Evolutionary conservation across 768 basidiomycete genomes (phyloP).

Genomic region (Xerocomellus amylosporus): DNA sequence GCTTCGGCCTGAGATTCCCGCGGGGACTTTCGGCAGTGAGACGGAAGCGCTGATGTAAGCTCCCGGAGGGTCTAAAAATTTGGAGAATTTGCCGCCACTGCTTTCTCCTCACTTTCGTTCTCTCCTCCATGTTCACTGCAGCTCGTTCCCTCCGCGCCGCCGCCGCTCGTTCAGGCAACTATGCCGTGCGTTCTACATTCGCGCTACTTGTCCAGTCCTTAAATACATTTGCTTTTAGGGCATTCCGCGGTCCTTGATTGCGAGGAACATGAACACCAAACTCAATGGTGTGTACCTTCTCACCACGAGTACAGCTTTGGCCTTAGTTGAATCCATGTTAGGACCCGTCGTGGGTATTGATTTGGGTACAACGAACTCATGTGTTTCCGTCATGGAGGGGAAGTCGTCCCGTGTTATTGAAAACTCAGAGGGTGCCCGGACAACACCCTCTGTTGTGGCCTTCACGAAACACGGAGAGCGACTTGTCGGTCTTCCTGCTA

Average conservation of each 20-base stretch:
- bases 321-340: conserved; percentile 20
- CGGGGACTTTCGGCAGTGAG: conserved; percentile 16
- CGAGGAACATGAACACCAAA: conserved; percentile 95
- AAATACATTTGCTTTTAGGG: conserved; percentile 39
- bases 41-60: conserved; percentile 25
- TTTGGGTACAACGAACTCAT: conserved; percentile 91
- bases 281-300: conserved; percentile 61
- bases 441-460: conserved; percentile 97
- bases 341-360: conserved; percentile 96
- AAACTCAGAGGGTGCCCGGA: conserved; percentile 96
- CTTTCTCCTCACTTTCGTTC: conserved; percentile 32
- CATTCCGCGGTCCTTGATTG: conserved; percentile 69
- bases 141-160: conserved; percentile 62
- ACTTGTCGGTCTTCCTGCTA: conserved; percentile 92
- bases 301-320: background rate
- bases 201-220: background rate
- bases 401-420: conserved; percentile 93
- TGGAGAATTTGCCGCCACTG: conserved; percentile 38
- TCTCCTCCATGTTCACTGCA: conserved; percentile 68
- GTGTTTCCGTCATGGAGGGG: conserved; percentile 94
- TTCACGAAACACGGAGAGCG: conserved; percentile 99
- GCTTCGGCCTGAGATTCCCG: background rate
- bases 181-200: conserved; percentile 49
- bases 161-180: conserved; percentile 57
- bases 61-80: conserved; percentile 43